Conservation (phyloP, 2,329 filamentous ascomycete species). For the Dryadomyces quercivorus region DNA sequence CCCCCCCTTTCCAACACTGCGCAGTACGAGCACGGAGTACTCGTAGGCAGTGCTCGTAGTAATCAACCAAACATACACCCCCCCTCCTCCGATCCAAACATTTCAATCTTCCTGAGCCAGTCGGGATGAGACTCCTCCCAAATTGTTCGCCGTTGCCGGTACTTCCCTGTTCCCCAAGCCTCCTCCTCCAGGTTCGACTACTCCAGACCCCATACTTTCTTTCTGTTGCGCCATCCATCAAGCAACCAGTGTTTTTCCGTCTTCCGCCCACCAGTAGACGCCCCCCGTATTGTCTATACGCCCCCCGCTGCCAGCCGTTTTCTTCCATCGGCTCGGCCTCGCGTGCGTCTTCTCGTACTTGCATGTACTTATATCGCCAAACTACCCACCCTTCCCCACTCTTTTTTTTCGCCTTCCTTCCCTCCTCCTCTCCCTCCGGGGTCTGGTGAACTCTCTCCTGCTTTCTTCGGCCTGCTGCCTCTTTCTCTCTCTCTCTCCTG, state of each 20-base stretch:
- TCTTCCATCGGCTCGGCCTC: background rate
- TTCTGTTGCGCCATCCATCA: background rate
- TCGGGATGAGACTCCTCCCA: background rate
- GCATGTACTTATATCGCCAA: slow-evolving; percentile 1
- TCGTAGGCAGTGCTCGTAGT: background rate
- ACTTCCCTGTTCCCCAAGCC: background rate
- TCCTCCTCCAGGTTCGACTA: background rate
- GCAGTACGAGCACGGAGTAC: background rate
- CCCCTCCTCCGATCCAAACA: too few relatives aligned
- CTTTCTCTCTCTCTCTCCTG: background rate
- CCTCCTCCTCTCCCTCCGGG: background rate
- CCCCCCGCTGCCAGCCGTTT: background rate
- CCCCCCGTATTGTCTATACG: too few relatives aligned
- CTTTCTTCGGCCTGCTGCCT: background rate
- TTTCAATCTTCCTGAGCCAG: background rate
- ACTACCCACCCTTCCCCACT: slow-evolving; percentile 6
- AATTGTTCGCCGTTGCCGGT: background rate
- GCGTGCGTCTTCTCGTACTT: background rate
- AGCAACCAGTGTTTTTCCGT: too few relatives aligned
- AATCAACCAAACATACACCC: background rate
- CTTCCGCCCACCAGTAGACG: too few relatives aligned
- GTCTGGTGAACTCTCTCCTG: slow-evolving; percentile 3
- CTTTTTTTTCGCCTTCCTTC: slow-evolving; percentile 3
- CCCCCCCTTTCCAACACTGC: background rate
- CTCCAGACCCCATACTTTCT: background rate